Evolutionary conservation across 345 rosid species (phyloP), one percentile per base, ranked within the genome.

Genomic region (Zanthoxylum bungeanum): DNA sequence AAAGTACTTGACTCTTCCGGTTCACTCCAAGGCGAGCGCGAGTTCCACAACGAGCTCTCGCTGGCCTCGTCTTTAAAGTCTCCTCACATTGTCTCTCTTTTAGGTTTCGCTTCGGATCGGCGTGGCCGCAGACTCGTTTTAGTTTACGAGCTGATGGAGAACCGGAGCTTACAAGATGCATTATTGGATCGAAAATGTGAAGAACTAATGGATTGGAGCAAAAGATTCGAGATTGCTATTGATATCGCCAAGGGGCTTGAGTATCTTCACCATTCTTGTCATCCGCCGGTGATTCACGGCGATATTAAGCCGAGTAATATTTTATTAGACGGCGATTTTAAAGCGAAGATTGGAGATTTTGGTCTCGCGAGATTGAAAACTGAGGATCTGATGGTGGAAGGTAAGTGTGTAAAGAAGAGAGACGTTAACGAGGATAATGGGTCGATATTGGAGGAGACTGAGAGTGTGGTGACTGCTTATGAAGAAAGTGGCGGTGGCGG

Each of bases 171-270:
- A 14, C 92, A 87, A 55, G 92, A 90, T 25, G 89, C 92, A 0
- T 72, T 90, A 39, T 64, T 90, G 56, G 92, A 81, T 81, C 81
- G 88, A n/a, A 90, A 84, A 85, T 86, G 91, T n/a, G 88, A 69
- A 51, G 89, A 88, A 78, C 89, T 90, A 19, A 86, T 81, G 91
- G 77, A 69, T 46, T 90, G 92, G 96, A 66, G 58, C 60, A 81
- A 78, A 39, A 56, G 96, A 39, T 85, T 81, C 27, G 81, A 62
- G 30, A 64, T 84, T 44, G 88, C 83, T 1, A 74, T 64, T 7
- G 98, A 92, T 51, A 79, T 95, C 8, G 99, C 97, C 3, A 83
- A 72, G 49, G 99, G 98, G 60, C 82, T 95, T 1, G 81, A 88
- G 81, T 89, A 91, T 76, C 91, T 95, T 25, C 99, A 95, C 69